A percentile compares a stretch with the other conserved stretches of the same genome.
phyloP scores from a whole-genome alignment of 805 yeast species.

The Yarrowia sp. region DNA sequence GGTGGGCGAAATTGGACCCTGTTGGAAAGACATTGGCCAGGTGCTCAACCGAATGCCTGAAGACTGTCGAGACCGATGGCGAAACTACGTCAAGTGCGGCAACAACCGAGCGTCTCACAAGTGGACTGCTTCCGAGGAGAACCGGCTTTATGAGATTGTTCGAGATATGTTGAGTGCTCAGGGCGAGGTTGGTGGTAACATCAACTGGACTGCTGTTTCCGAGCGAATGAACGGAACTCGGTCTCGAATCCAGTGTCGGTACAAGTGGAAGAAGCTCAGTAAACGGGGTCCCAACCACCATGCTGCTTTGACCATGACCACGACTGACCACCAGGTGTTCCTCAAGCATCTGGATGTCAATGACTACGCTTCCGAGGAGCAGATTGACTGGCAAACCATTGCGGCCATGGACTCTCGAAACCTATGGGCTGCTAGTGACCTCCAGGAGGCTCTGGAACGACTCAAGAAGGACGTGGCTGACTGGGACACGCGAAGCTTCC shows the following conservation, averaged over 20 bases:
- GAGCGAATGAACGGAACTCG: conserved; percentile 86
- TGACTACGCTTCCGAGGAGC: conserved; percentile 43
- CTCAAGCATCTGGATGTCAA: conserved; percentile 46
- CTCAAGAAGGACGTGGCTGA: conserved; percentile 54
- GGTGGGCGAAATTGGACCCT: conserved; percentile 67
- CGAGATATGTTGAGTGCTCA: conserved; percentile 44
- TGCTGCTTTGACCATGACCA: conserved; percentile 43
- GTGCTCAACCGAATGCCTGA: conserved; percentile 92
- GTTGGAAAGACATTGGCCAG: conserved; percentile 84
- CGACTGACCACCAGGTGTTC: conserved; percentile 51
- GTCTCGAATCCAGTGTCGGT: conserved; percentile 90
- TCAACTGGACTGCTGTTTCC: conserved; percentile 90
- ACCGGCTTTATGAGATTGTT: conserved; percentile 53
- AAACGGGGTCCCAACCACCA: conserved; percentile 53
- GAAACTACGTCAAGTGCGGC: conserved; percentile 94
- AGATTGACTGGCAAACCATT: conserved; percentile 54
- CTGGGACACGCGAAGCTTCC: conserved; percentile 35
- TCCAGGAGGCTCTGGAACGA: conserved; percentile 58
- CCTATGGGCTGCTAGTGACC: conserved; percentile 59
- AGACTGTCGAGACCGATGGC: conserved; percentile 94
- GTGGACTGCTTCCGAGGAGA: conserved; percentile 78
- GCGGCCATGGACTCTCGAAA: conserved; percentile 46
- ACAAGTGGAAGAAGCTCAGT: conserved; percentile 85
- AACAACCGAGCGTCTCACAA: conserved; percentile 66
- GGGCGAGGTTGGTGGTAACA: conserved; percentile 37